phyloP scores from a whole-genome alignment of 1,139 yeast species.

The Candida dubliniensis region DNA sequence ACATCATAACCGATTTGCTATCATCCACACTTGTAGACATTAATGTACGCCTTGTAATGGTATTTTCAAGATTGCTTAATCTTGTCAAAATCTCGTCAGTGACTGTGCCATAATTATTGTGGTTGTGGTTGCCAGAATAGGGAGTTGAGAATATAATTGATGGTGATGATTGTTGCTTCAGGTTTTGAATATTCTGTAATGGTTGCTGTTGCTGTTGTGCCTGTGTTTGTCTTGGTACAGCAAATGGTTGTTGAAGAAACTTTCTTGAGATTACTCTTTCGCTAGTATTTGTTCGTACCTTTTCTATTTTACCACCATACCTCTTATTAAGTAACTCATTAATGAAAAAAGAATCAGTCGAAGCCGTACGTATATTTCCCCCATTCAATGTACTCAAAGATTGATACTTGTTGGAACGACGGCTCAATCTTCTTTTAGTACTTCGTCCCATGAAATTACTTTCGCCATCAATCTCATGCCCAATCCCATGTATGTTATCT shows the following conservation, averaged over 20 bases:
- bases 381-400: constrained; percentile 32
- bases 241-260: constrained; percentile 3
- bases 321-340: constrained; percentile 30
- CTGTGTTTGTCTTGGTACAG: constrained; percentile 4
- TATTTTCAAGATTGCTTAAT: constrained; percentile 10
- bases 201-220: constrained; percentile 3
- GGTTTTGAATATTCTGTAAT: not conserved
- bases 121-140: not conserved
- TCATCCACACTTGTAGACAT: constrained; percentile 7
- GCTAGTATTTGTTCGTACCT: constrained; percentile 5
- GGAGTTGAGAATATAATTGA: not conserved
- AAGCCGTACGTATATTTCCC: constrained; percentile 33
- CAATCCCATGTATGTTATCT: constrained; percentile 9
- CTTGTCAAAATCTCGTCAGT: constrained; percentile 11
- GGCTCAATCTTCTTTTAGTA: constrained; percentile 14
- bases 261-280: constrained; percentile 6
- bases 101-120: not conserved
- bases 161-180: not conserved
- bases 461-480: no score
- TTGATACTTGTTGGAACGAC: constrained; percentile 15
- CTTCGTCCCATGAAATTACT: no score
- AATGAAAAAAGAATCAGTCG: constrained; percentile 37
- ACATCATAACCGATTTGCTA: constrained; percentile 13
- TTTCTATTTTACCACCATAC: constrained; percentile 20
- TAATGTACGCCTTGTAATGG: constrained; percentile 5